Conservation (phyloP, 1,284 basidiomycete genomes). For the Xerocomus nothofagi region DNA sequence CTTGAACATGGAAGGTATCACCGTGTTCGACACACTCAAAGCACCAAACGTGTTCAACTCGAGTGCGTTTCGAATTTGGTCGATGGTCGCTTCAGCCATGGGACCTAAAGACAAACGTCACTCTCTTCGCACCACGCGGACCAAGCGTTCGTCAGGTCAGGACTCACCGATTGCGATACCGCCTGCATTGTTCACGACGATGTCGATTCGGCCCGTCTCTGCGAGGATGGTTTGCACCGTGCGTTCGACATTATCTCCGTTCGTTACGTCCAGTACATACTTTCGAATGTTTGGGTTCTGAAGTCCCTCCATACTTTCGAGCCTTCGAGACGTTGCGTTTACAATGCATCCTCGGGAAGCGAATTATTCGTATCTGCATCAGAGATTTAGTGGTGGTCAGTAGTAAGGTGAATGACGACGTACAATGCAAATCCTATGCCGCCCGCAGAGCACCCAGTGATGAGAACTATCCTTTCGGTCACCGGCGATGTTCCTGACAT, state of each 20-base stretch:
- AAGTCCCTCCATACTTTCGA: conserved; percentile 54
- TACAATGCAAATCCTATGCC: conserved; percentile 70
- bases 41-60: conserved; percentile 66
- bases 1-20: conserved; percentile 71
- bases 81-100: conserved; percentile 58
- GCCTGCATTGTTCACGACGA: conserved; percentile 71
- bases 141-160: no score
- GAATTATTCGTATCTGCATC: conserved; percentile 56
- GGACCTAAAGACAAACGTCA: conserved; percentile 47
- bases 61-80: conserved; percentile 51
- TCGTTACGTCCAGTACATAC: conserved; percentile 53
- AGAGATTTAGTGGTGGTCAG: no score
- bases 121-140: not conserved
- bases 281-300: conserved; percentile 41
- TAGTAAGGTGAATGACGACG: conserved; percentile 27
- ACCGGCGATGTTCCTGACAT: conserved; percentile 6
- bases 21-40: conserved; percentile 59
- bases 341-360: conserved; percentile 57
- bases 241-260: conserved; percentile 47
- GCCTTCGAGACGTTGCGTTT: conserved; percentile 62
- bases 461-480: conserved; percentile 47
- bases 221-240: conserved; percentile 45
- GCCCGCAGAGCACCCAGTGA: conserved; percentile 69
- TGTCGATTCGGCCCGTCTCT: conserved; percentile 55
- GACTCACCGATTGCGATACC: conserved; percentile 41